A percentile compares a stretch with the other conserved stretches of the same genome.
phyloP scores from a whole-genome alignment of 2,329 filamentous ascomycete genomes.

The Colletotrichum orbiculare region DNA sequence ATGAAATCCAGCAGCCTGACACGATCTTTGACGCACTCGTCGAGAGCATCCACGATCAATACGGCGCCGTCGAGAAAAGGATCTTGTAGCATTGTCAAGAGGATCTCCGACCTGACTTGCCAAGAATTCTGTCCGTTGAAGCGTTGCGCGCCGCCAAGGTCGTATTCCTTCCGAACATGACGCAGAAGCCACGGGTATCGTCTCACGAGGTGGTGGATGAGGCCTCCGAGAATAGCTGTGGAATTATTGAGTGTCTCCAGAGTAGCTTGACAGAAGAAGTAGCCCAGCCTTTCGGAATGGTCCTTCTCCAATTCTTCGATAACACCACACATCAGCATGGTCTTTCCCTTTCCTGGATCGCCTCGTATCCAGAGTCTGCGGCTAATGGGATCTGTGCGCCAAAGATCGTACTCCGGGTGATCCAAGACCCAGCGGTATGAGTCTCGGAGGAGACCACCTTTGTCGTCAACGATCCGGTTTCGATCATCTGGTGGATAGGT shows the following conservation, averaged over 20 bases:
- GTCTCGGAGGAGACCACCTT: constrained; percentile 47
- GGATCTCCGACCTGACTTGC: constrained; percentile 44
- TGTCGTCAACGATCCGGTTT: constrained; percentile 26
- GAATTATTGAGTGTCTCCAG: constrained; percentile 51
- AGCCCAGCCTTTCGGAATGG: constrained; percentile 41
- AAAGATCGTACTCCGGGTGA: constrained; percentile 40
- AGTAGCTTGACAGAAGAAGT: constrained; percentile 57
- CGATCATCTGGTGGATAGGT: too few species aligned
- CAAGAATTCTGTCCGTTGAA: neutral
- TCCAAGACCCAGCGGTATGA: constrained; percentile 50
- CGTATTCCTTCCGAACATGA: neutral
- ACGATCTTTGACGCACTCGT: constrained; percentile 5
- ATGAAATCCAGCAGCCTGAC: constrained; percentile 51
- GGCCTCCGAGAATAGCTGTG: constrained; percentile 52
- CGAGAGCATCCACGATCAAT: constrained; percentile 48
- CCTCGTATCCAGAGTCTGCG: constrained; percentile 52
- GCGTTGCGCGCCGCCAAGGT: neutral
- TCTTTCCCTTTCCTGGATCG: constrained; percentile 56
- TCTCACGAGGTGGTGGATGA: constrained; percentile 52
- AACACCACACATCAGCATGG: constrained; percentile 53
- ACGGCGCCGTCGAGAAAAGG: constrained; percentile 40
- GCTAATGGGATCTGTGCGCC: constrained; percentile 37
- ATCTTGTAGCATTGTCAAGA: constrained; percentile 53
- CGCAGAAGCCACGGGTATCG: neutral
- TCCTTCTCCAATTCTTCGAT: constrained; percentile 46